phyloP scores from a whole-genome alignment of 805 yeast species.

The Kazachstania psychrophila region DNA sequence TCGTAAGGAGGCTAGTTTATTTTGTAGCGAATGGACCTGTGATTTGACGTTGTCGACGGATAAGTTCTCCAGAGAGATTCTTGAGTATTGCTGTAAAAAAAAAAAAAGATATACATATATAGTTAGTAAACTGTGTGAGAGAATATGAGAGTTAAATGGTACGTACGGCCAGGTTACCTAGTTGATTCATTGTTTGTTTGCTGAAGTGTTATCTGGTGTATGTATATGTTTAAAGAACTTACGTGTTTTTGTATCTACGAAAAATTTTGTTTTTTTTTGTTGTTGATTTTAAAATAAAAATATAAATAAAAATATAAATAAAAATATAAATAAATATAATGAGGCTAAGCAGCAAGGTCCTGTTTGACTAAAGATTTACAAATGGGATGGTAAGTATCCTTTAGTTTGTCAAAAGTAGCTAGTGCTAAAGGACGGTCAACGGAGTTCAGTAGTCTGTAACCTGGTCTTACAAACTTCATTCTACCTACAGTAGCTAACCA shows the following conservation, averaged over 20 bases:
- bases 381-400: slow-evolving; percentile 70
- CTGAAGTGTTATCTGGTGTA: no score
- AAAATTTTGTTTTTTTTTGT: no score
- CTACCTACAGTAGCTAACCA: slow-evolving; percentile 91
- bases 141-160: no score
- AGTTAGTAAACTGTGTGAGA: neutral
- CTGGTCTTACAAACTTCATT: slow-evolving; percentile 91
- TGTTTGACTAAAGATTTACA: slow-evolving; percentile 75
- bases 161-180: slow-evolving; percentile 10
- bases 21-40: slow-evolving; percentile 47
- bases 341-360: slow-evolving; percentile 46
- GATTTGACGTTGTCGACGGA: slow-evolving; percentile 30
- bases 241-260: no score
- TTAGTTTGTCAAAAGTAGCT: slow-evolving; percentile 50
- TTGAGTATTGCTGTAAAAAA: slow-evolving; percentile 27
- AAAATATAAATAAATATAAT: neutral
- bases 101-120: no score
- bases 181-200: slow-evolving; percentile 8
- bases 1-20: slow-evolving; percentile 59
- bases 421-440: slow-evolving; percentile 63
- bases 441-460: slow-evolving; percentile 53
- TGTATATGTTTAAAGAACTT: no score
- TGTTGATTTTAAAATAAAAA: no score
- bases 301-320: neutral
- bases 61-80: slow-evolving; percentile 22